Conservation (phyloP, 116 monocot genomes). For the Posidonia oceanica region DNA sequence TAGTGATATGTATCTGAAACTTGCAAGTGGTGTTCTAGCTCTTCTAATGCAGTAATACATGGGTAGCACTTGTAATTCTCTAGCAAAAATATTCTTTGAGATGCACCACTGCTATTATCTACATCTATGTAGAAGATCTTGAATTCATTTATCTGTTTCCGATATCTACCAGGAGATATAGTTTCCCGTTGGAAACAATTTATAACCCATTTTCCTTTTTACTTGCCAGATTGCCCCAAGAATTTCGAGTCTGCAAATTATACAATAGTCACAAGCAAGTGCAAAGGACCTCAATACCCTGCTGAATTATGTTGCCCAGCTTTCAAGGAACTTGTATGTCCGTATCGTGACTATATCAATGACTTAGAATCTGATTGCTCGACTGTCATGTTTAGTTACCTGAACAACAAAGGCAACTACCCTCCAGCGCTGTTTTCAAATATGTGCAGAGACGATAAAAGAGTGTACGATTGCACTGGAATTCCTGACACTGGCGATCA, state of each 20-base stretch:
- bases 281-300: neutral
- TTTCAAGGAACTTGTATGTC: constrained; percentile 30
- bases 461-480: constrained; percentile 14
- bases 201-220: neutral
- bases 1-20: too few relatives aligned
- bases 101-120: too few relatives aligned
- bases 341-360: constrained; percentile 23
- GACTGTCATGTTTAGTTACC: constrained; percentile 20
- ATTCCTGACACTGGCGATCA: neutral
- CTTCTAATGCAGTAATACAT: too few relatives aligned
- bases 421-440: constrained; percentile 31
- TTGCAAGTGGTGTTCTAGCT: too few relatives aligned
- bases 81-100: too few relatives aligned
- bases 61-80: too few relatives aligned
- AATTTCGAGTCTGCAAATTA: constrained; percentile 37
- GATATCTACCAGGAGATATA: neutral
- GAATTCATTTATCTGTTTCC: too few relatives aligned
- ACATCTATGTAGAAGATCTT: neutral
- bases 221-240: constrained; percentile 22
- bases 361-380: constrained; percentile 29
- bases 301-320: neutral
- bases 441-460: neutral
- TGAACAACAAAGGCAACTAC: constrained; percentile 14
- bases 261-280: constrained; percentile 32
- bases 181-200: neutral